These are phyloP conservation scores for Phytopythium sindhum DNA, from an alignment of 352 stramenopile species.

Conservation along the genomic window DNA sequence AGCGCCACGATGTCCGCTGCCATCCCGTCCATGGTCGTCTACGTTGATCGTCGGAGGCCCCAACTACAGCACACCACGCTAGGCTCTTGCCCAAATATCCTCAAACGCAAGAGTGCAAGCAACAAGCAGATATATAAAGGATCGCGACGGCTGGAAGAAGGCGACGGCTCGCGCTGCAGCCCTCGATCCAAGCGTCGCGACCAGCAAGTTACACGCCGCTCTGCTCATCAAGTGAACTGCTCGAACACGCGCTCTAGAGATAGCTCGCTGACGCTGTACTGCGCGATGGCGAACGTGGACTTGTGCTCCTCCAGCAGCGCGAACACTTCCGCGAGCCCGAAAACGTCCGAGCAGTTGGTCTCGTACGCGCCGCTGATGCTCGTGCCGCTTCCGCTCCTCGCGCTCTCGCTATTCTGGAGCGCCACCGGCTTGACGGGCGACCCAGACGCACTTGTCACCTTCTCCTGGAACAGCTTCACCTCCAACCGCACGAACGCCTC, in stretches of 20 bases:
- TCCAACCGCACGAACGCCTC: constrained; percentile 65
- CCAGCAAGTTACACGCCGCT: background rate
- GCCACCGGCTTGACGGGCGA: constrained; percentile 45
- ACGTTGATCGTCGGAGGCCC: background rate
- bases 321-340: constrained; percentile 79
- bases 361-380: constrained; percentile 65
- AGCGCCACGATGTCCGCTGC: constrained; percentile 29
- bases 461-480: constrained; percentile 39
- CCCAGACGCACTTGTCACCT: constrained; percentile 39
- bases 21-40: constrained; percentile 23
- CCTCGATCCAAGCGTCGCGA: background rate
- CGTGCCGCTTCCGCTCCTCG: constrained; percentile 49
- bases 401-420: constrained; percentile 40
- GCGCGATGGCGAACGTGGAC: constrained; percentile 60
- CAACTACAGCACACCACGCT: background rate
- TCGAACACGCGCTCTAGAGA: constrained; percentile 94
- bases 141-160: background rate
- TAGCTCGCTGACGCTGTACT: constrained; percentile 91
- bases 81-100: background rate
- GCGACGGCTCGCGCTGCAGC: background rate
- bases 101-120: background rate
- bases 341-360: constrained; percentile 58
- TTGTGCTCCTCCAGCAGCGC: constrained; percentile 76
- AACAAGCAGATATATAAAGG: constrained; percentile 1
- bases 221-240: constrained; percentile 69